Conservation (phyloP, 2,329 filamentous ascomycete species). For the Calonectria hongkongensis region DNA sequence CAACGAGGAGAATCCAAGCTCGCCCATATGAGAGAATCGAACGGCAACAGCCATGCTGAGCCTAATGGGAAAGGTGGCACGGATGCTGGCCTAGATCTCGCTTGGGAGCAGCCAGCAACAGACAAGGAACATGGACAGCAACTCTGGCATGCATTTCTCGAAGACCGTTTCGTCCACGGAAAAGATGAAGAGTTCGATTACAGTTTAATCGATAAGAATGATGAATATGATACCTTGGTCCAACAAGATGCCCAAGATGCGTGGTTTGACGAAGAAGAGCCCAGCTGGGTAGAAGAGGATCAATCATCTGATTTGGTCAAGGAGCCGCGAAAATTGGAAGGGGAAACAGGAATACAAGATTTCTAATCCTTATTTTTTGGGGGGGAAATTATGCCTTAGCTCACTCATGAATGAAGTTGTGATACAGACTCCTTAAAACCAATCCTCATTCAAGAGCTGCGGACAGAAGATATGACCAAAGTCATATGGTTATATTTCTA, state of each 20-base stretch:
- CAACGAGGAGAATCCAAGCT: slow-evolving; percentile 85
- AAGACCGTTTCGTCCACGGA: slow-evolving; percentile 83
- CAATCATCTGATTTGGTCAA: slow-evolving; percentile 38
- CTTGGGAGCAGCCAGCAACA: slow-evolving; percentile 56
- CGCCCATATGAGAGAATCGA: slow-evolving; percentile 65
- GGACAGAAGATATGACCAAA: too few relatives aligned
- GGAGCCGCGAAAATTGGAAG: slow-evolving; percentile 57
- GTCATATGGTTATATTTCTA: too few relatives aligned
- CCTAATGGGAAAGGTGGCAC: slow-evolving; percentile 31
- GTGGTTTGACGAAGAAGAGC: slow-evolving; percentile 88
- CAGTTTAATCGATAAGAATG: slow-evolving; percentile 79
- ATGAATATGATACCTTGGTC: slow-evolving; percentile 80
- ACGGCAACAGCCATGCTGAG: not conserved
- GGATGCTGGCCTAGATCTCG: slow-evolving; percentile 60
- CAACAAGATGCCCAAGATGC: slow-evolving; percentile 80
- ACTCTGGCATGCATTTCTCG: slow-evolving; percentile 84
- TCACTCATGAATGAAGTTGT: too few relatives aligned
- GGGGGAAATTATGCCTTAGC: too few relatives aligned
- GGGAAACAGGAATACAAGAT: slow-evolving; percentile 84
- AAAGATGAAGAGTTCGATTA: slow-evolving; percentile 89
- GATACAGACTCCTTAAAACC: too few relatives aligned
- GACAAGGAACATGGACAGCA: slow-evolving; percentile 78
- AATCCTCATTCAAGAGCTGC: too few relatives aligned
- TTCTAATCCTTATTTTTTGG: slow-evolving; percentile 67
- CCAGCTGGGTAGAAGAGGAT: slow-evolving; percentile 74